Percentiles rank a stretch among this genome's conserved stretches.
phyloP scores from a whole-genome alignment of 2,329 filamentous ascomycete species.

The Zarea fungicola region DNA sequence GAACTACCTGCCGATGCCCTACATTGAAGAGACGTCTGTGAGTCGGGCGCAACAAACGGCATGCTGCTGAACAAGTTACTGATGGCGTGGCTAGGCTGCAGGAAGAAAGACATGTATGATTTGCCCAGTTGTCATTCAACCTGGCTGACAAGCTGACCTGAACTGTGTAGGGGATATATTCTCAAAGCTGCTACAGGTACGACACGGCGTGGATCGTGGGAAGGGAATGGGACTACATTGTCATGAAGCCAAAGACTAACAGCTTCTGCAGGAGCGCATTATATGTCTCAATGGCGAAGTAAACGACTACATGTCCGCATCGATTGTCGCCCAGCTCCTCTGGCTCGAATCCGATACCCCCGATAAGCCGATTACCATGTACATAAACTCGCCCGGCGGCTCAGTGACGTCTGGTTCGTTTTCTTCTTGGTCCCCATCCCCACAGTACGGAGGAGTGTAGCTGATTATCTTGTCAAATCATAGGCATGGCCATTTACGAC shows the following conservation, averaged over 20 bases:
- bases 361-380: constrained; percentile 91
- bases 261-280: constrained; percentile 71
- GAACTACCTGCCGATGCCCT: constrained; percentile 51
- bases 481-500: constrained; percentile 87
- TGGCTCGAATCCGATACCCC: constrained; percentile 97
- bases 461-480: background rate
- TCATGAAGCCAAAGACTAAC: no score
- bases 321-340: constrained; percentile 89
- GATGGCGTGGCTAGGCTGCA: constrained; percentile 55
- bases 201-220: no score
- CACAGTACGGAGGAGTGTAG: background rate
- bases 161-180: constrained; percentile 67
- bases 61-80: constrained; percentile 22
- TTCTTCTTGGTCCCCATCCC: no score
- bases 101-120: constrained; percentile 71
- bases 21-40: constrained; percentile 45
- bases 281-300: constrained; percentile 89
- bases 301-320: constrained; percentile 85
- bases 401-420: constrained; percentile 66
- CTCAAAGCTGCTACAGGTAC: constrained; percentile 69
- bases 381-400: constrained; percentile 95
- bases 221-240: no score
- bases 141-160: background rate
- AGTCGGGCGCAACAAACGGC: constrained; percentile 17
- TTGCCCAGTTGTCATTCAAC: no score